Base-by-base conservation (phyloP, 352 stramenopile genomes). In the Phytopythium vexans region DNA sequence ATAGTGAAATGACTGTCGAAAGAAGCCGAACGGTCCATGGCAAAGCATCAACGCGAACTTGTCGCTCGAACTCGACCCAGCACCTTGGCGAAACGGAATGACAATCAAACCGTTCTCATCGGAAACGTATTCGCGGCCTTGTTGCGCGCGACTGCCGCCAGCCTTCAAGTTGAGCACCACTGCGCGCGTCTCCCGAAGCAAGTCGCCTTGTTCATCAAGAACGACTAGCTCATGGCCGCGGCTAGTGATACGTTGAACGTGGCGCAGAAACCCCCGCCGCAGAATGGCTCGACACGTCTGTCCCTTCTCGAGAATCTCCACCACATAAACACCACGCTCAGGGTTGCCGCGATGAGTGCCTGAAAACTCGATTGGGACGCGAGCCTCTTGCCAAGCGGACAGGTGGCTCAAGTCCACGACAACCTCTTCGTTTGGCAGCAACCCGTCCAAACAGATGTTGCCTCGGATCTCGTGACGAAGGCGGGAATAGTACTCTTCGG, bases 231-330 rank as follows among this genome's bases (percentile, higher is more conserved):
- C 66, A 32, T 86, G 72, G 8, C 77, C 77, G 56, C 60, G 55
- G 14, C 48, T 54, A 0, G 77, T 82, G 21, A 82, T 58, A 12
- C 62, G 53, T 44, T 86, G 64, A 6, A 84, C 60, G 37, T 81
- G 64, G 11, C 70, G 74, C 15, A 88, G 59, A 55, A 76, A 77
- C 2, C 77, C 77, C 41, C 82, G 85, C 5, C 77, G 70, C 27
- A 88, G 33, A 14, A 88, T 77, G 6, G 77, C 77, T 9, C 77
- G 67, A 32, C 77, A 88, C 1, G 74, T 77, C 16, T 69, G 64
- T 32, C 73, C 68, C 21, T 77, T 78, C 42, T 80, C 74, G 34
- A 88, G 72, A 7, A 88, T 61, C 59, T 88, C 77, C 4, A 88
- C 74, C 9, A 88, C 70, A 46, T 80, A 88, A 6, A 86, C 67